phyloP scores from a whole-genome alignment of 768 basidiomycete genomes.

The Mycena vulgaris region DNA sequence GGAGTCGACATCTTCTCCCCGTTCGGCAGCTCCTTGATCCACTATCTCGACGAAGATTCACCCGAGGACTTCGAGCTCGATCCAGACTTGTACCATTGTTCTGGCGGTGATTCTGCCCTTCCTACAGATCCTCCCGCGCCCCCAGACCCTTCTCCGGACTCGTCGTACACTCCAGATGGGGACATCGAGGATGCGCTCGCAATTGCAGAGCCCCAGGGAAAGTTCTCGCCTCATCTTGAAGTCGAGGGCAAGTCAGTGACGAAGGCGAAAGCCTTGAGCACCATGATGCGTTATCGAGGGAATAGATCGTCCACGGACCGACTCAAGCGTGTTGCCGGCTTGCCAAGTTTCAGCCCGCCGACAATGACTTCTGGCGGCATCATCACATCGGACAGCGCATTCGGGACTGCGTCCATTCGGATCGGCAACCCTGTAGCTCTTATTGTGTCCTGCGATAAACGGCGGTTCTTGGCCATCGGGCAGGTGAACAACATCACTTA shows the following conservation, averaged over 20 bases:
- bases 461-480: not conserved
- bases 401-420: not conserved
- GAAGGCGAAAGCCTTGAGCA: slow-evolving; percentile 12
- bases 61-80: no score
- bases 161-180: not conserved
- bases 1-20: no score
- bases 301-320: not conserved
- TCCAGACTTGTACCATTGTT: no score
- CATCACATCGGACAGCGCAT: slow-evolving; percentile 8
- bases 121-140: no score
- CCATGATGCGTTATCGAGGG: not conserved
- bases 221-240: not conserved
- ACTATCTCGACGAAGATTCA: no score
- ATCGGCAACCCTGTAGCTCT: not conserved
- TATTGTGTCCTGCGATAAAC: not conserved
- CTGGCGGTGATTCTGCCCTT: no score
- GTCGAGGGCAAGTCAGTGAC: slow-evolving; percentile 7
- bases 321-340: slow-evolving; percentile 14
- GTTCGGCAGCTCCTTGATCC: no score
- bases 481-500: not conserved
- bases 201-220: slow-evolving; percentile 4
- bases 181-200: slow-evolving; percentile 17
- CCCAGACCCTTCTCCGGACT: not conserved
- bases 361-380: not conserved
- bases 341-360: not conserved